Evolutionary conservation across 2,329 filamentous ascomycete species (phyloP).

Genomic region (Aspergillus sp.): DNA sequence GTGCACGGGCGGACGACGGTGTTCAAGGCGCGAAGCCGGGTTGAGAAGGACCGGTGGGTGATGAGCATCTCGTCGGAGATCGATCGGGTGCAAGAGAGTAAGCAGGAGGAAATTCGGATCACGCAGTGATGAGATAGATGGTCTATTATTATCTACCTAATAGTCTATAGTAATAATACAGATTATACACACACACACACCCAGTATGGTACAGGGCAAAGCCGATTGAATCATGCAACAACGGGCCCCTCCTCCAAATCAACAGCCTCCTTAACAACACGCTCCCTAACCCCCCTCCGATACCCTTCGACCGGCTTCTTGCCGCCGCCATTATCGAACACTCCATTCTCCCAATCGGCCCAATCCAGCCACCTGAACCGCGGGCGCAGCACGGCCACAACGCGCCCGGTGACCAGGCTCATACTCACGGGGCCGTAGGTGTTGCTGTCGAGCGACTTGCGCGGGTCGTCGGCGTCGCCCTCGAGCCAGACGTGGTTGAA

Average conservation of each 20-base stretch:
- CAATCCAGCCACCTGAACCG: conserved; percentile 26
- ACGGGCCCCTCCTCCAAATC: conserved; percentile 25
- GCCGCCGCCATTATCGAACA: conserved; percentile 14
- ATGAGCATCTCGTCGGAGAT: conserved; percentile 57
- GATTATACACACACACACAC: background rate
- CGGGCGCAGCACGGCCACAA: conserved; percentile 65
- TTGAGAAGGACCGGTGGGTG: conserved; percentile 61
- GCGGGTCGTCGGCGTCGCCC: conserved; percentile 63
- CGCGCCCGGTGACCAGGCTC: conserved; percentile 63
- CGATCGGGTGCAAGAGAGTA: conserved; percentile 44
- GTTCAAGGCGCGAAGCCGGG: conserved; percentile 55
- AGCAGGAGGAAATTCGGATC: conserved; percentile 42
- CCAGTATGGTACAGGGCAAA: background rate
- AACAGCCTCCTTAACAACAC: conserved; percentile 29
- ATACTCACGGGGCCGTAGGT: conserved; percentile 76
- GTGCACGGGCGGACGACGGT: conserved; percentile 54
- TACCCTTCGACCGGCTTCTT: conserved; percentile 19
- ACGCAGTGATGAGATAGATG: conserved; percentile 7
- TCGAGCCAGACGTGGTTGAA: conserved; percentile 90
- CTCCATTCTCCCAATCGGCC: conserved; percentile 29
- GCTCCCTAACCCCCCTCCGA: conserved; percentile 24
- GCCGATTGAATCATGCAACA: conserved; percentile 11
- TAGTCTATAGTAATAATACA: conserved; percentile 11
- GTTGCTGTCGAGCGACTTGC: conserved; percentile 72
- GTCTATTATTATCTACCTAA: background rate